Conservation (phyloP, 148 eudicot species). For the Chenopodium suecicum region DNA sequence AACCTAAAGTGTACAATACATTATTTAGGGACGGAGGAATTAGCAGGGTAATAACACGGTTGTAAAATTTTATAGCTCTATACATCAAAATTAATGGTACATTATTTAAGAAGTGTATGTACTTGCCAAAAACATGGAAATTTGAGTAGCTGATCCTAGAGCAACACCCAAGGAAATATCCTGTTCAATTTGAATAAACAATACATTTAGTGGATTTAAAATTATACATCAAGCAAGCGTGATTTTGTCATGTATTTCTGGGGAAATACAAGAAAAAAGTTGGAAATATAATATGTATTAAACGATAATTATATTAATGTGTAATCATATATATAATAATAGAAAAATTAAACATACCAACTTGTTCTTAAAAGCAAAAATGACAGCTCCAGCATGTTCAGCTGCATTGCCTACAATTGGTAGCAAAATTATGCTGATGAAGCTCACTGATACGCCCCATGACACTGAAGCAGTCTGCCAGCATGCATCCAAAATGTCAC, state of each 20-base stretch:
- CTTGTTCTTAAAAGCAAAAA: conserved; percentile 89
- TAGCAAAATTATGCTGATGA: conserved; percentile 83
- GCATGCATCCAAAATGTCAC: not conserved
- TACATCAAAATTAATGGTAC: not conserved
- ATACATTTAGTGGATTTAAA: not conserved
- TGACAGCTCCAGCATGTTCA: conserved; percentile 91
- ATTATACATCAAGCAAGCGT: too few species aligned
- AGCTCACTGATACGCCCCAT: conserved; percentile 86
- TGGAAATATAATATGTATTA: too few species aligned
- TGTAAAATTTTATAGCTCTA: too few species aligned
- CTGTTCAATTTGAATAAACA: conserved; percentile 31
- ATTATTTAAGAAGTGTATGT: not conserved
- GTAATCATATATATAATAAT: not conserved
- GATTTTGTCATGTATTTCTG: too few species aligned
- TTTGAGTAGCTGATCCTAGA: conserved; percentile 89
- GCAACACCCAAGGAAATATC: conserved; percentile 93
- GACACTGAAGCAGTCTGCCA: conserved; percentile 72
- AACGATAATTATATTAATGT: too few species aligned
- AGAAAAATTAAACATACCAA: conserved; percentile 43
- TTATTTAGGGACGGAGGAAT: too few species aligned
- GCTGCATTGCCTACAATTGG: conserved; percentile 99
- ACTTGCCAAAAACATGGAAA: conserved; percentile 84
- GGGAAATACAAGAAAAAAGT: too few species aligned
- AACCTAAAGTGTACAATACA: too few species aligned
- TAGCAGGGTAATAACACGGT: too few species aligned